Evolutionary conservation across 352 stramenopile species (phyloP).

Genomic region (Pythium rhizo-oryzae): DNA sequence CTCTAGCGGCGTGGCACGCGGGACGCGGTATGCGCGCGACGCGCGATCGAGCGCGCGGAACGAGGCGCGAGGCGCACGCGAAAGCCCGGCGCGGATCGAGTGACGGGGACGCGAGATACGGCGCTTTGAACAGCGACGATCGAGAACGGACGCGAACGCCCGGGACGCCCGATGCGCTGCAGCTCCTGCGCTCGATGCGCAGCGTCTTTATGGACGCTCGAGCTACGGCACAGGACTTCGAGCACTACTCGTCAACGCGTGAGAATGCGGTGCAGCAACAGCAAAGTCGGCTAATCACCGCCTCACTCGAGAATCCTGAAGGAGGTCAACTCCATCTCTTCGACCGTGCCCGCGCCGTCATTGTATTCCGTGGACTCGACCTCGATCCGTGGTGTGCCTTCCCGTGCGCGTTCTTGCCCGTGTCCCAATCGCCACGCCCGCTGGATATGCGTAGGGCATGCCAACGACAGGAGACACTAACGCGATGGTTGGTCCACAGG

Average conservation of each 20-base stretch:
- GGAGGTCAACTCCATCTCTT: background rate
- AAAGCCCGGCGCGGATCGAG: background rate
- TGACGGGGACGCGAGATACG: background rate
- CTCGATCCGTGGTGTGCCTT: background rate
- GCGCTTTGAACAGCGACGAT: background rate
- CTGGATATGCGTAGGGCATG: background rate
- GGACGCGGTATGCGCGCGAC: background rate
- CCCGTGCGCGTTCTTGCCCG: background rate
- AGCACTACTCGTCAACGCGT: no score
- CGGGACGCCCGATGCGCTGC: no score
- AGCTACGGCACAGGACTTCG: no score
- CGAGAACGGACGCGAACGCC: background rate
- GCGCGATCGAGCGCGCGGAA: background rate
- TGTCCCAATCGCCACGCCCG: background rate
- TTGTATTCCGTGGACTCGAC: no score
- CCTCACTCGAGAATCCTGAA: background rate
- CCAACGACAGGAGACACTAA: conserved; percentile 6
- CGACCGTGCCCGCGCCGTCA: background rate
- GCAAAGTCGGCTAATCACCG: no score
- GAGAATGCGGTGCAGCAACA: no score
- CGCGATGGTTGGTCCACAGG: conserved; percentile 48
- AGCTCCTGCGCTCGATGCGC: no score
- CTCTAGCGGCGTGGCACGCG: conserved; percentile 5
- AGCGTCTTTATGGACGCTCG: no score
- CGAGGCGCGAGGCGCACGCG: background rate